Evolutionary conservation across 73 alveolate genomes (phyloP).

Genomic region (Stentor roeselii): DNA sequence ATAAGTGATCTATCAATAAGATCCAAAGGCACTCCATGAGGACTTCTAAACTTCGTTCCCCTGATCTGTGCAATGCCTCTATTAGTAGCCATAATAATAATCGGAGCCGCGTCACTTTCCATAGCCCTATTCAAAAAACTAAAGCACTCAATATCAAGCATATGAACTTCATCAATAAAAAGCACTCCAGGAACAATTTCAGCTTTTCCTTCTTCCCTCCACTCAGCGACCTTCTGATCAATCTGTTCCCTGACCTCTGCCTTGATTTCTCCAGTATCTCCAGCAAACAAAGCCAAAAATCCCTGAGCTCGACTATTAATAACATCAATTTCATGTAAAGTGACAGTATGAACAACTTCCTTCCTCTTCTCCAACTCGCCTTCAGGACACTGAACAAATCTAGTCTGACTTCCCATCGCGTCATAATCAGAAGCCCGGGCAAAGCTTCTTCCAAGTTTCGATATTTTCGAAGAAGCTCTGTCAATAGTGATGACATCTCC

Average conservation of each 20-base stretch:
- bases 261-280: constrained; percentile 99
- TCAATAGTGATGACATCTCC: constrained; percentile 99
- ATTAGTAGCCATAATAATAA: constrained; percentile 97
- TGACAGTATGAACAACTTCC: constrained; percentile 98
- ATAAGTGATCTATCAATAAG: constrained; percentile 94
- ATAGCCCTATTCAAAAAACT: constrained; percentile 90
- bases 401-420: constrained; percentile 98
- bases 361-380: constrained; percentile 99
- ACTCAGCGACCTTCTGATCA: constrained; percentile 97
- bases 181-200: constrained; percentile 98
- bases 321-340: constrained; percentile 98
- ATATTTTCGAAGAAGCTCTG: constrained; percentile 96
- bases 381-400: constrained; percentile 99
- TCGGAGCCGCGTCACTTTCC: constrained; percentile 98
- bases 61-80: constrained; percentile 94
- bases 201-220: constrained; percentile 98
- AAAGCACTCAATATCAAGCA: constrained; percentile 96
- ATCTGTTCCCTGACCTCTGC: constrained; percentile 97
- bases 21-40: constrained; percentile 99
- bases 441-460: constrained; percentile 99
- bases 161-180: constrained; percentile 96
- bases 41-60: constrained; percentile 96
- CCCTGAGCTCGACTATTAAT: constrained; percentile 99
- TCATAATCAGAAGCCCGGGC: constrained; percentile 98
- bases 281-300: too few species aligned